Percentiles rank a stretch among this genome's conserved stretches.
Conservation (phyloP, 202 grass and related monocot genomes). For the Tripidium arundinaceum region DNA sequence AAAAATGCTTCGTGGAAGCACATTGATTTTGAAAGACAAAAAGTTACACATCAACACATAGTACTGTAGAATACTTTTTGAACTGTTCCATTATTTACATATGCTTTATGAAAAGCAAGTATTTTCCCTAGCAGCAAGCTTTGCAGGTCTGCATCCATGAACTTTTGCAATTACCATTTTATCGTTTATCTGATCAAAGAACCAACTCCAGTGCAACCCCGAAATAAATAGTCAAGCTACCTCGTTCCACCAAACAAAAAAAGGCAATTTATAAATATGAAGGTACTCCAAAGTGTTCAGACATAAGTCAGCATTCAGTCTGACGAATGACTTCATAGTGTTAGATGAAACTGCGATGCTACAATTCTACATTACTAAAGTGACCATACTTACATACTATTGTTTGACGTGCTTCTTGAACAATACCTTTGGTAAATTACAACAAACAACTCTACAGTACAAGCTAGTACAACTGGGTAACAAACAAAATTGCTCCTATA, state of each 20-base stretch:
- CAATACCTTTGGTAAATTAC: neutral
- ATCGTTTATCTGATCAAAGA: conserved; percentile 11
- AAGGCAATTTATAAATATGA: conserved; percentile 3
- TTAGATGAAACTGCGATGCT: neutral
- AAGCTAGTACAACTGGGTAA: conserved; percentile 6
- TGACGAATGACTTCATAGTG: neutral
- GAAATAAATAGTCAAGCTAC: neutral
- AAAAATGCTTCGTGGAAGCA: neutral
- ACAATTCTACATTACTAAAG: neutral
- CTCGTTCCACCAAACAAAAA: neutral
- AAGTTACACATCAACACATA: neutral
- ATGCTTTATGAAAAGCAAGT: conserved; percentile 14
- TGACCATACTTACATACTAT: neutral
- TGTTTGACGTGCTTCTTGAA: neutral
- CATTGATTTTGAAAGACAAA: neutral
- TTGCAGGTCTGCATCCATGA: neutral
- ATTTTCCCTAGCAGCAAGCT: neutral
- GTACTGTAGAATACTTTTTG: neutral
- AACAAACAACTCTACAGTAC: neutral
- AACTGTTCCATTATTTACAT: conserved; percentile 10
- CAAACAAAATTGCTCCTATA: neutral
- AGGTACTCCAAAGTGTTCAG: neutral
- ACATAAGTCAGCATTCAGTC: neutral
- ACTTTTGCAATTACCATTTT: neutral
- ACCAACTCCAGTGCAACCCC: neutral